These are phyloP conservation scores for Vanrija pseudolonga DNA, from an alignment of 1,284 basidiomycete genomes.

Conservation along the genomic window DNA sequence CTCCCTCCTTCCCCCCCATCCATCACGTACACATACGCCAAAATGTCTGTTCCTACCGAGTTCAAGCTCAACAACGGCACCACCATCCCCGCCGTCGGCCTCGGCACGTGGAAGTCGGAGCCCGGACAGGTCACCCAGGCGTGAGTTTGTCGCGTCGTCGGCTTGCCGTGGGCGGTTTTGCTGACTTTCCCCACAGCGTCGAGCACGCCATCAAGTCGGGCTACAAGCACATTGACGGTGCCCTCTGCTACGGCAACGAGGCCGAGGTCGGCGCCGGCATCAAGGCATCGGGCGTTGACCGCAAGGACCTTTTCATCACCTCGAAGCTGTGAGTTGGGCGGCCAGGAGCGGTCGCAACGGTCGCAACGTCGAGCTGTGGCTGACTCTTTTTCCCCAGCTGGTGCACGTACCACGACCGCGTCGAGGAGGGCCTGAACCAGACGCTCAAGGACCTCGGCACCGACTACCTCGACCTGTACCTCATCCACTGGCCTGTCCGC, in stretches of 20 bases:
- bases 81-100: conserved; percentile 66
- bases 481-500: conserved; percentile 54
- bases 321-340: conserved; percentile 49
- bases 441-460: conserved; percentile 69
- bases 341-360: no score
- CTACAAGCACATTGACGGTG: conserved; percentile 72
- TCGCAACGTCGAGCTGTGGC: no score
- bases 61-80: conserved; percentile 66
- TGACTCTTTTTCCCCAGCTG: no score
- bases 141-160: conserved; percentile 6
- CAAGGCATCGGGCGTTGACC: conserved; percentile 67
- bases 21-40: conserved; percentile 1
- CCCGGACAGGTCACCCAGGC: conserved; percentile 65
- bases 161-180: no score
- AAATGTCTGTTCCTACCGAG: conserved; percentile 49
- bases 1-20: not conserved
- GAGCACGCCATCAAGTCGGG: conserved; percentile 67
- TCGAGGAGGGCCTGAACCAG: conserved; percentile 60
- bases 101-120: conserved; percentile 78
- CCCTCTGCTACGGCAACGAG: conserved; percentile 55
- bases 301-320: conserved; percentile 74
- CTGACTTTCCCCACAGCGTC: conserved; percentile 49
- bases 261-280: conserved; percentile 81
- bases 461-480: conserved; percentile 77
- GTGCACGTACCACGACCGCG: conserved; percentile 68